These are phyloP conservation scores for Jamesozyma piceae DNA, from an alignment of 805 yeast genomes.

Conservation along the genomic window DNA sequence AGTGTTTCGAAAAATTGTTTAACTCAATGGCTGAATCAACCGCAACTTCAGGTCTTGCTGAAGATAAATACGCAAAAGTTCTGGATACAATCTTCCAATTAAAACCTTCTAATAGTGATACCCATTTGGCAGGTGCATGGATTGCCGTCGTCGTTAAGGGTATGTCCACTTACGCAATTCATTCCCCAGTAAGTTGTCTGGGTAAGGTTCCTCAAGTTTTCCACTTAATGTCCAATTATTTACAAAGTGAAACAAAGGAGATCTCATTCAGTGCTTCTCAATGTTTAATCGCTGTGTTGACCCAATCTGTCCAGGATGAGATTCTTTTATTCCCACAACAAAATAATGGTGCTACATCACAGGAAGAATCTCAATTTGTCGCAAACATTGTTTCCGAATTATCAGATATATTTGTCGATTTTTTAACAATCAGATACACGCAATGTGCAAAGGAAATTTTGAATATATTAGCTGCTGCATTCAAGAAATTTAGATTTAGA, in stretches of 20 bases:
- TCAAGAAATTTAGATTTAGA: slow-evolving; percentile 54
- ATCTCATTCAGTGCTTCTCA: slow-evolving; percentile 74
- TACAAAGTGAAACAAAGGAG: slow-evolving; percentile 54
- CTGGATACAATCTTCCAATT: slow-evolving; percentile 66
- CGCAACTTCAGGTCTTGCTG: slow-evolving; percentile 47
- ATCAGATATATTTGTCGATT: slow-evolving; percentile 46
- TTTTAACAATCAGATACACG: slow-evolving; percentile 65
- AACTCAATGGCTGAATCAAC: slow-evolving; percentile 19
- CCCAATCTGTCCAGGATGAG: slow-evolving; percentile 55
- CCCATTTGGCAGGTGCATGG: slow-evolving; percentile 89
- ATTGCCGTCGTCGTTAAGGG: slow-evolving; percentile 88
- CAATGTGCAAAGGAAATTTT: slow-evolving; percentile 68
- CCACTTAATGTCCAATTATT: slow-evolving; percentile 49
- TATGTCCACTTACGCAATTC: slow-evolving; percentile 42
- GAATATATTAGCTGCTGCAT: slow-evolving; percentile 53
- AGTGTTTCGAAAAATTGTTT: slow-evolving; percentile 45
- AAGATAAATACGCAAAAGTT: slow-evolving; percentile 53
- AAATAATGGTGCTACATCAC: slow-evolving; percentile 13
- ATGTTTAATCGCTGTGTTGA: slow-evolving; percentile 71
- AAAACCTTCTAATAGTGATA: slow-evolving; percentile 73
- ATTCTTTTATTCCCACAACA: slow-evolving; percentile 50
- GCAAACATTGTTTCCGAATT: slow-evolving; percentile 51
- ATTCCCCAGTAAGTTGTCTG: slow-evolving; percentile 45
- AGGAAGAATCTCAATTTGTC: slow-evolving; percentile 38
- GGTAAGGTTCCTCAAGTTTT: slow-evolving; percentile 48